These are phyloP conservation scores for Rugonectria rugulosa DNA, from an alignment of 2,329 filamentous ascomycete genomes.

Conservation along the genomic window DNA sequence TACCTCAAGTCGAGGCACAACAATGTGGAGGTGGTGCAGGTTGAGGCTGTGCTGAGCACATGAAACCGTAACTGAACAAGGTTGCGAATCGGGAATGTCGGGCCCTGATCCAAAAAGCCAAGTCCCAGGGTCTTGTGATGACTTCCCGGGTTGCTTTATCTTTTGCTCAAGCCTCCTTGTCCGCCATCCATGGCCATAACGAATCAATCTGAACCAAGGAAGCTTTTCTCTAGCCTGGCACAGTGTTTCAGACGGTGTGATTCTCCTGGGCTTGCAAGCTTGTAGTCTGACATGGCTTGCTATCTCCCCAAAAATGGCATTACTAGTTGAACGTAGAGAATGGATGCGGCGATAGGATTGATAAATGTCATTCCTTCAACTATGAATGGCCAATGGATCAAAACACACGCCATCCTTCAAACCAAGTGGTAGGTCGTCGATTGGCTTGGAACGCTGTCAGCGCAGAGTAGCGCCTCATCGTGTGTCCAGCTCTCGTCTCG, in stretches of 20 bases:
- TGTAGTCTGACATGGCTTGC: no score
- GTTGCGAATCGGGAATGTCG: constrained; percentile 12
- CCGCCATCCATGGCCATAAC: background rate
- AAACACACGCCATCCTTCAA: constrained; percentile 8
- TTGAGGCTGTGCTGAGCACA: constrained; percentile 13
- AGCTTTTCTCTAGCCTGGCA: constrained; percentile 19
- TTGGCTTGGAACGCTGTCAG: constrained; percentile 25
- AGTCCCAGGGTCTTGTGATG: constrained; percentile 28
- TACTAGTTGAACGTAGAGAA: no score
- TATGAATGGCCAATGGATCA: constrained; percentile 14
- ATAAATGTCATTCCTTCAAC: constrained; percentile 2
- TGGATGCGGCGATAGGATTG: constrained; percentile 10
- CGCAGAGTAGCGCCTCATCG: constrained; percentile 33
- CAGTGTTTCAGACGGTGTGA: constrained; percentile 31
- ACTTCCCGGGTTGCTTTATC: constrained; percentile 26
- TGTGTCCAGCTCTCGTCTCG: constrained; percentile 24
- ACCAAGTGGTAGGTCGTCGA: background rate
- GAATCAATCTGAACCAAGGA: constrained; percentile 21
- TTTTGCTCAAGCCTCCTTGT: background rate
- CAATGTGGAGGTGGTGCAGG: constrained; percentile 14
- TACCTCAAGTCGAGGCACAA: background rate
- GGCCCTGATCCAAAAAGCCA: constrained; percentile 9
- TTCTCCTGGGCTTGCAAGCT: constrained; percentile 19
- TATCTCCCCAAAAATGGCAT: background rate
- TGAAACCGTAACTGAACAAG: constrained; percentile 12